Percentiles rank a stretch among this genome's conserved stretches.
Evolutionary conservation across 345 rosid genomes (phyloP).

Genomic region (Microthlaspi erraticum): DNA sequence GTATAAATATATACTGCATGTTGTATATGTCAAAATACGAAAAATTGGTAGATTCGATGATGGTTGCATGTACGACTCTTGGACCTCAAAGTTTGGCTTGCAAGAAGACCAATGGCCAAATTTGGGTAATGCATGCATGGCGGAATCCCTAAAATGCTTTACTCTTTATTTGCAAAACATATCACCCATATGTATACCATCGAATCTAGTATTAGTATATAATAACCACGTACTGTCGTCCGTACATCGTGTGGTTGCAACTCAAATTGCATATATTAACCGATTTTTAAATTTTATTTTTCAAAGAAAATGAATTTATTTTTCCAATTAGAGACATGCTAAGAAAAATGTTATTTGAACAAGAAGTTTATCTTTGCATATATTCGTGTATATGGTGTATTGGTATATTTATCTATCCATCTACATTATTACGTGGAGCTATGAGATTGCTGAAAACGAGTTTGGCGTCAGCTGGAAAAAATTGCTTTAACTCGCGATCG

Average conservation of each 20-base stretch:
- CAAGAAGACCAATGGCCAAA: constrained; percentile 37
- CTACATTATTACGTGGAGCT: constrained; percentile 13
- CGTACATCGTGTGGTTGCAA: constrained; percentile 22
- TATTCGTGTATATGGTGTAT: constrained; percentile 10
- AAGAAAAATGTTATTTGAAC: not conserved
- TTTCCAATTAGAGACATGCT: not conserved
- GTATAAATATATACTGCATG: not conserved
- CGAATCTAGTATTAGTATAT: no score
- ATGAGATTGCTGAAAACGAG: constrained; percentile 22
- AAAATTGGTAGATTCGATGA: constrained; percentile 25
- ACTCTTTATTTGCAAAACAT: constrained; percentile 1
- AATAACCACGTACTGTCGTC: not conserved
- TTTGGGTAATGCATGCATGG: constrained; percentile 37
- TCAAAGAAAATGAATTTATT: not conserved
- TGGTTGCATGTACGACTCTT: constrained; percentile 40
- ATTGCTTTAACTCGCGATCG: constrained; percentile 9
- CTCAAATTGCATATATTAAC: not conserved
- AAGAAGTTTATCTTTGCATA: not conserved
- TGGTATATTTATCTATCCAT: not conserved
- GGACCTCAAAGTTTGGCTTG: constrained; percentile 30
- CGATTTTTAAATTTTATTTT: not conserved
- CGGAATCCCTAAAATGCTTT: not conserved
- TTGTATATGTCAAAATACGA: constrained; percentile 2
- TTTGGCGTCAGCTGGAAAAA: constrained; percentile 21
- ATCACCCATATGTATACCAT: no score